Conservation (phyloP, 768 basidiomycete genomes). For the Suillus decipiens region DNA sequence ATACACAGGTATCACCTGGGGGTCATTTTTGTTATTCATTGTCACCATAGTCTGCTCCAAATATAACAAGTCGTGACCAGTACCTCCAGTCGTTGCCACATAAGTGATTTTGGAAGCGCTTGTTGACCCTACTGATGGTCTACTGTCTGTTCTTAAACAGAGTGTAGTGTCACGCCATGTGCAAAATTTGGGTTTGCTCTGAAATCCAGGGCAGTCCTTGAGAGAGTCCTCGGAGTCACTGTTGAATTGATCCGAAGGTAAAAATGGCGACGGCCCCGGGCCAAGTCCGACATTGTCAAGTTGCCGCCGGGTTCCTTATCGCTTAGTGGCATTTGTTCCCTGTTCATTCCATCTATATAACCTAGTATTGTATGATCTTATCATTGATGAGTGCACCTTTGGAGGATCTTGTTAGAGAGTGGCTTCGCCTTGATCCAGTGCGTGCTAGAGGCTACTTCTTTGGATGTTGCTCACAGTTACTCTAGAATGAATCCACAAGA, state of each 20-base stretch:
- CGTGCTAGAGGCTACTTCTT: not conserved
- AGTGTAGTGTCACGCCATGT: no score
- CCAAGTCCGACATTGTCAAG: no score
- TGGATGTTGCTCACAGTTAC: not conserved
- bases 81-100: no score
- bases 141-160: no score
- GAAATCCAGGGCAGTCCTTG: no score
- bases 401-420: constrained; percentile 48
- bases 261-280: no score
- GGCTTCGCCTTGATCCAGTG: constrained; percentile 52
- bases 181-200: no score
- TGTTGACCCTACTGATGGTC: no score
- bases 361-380: not conserved
- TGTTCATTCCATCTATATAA: not conserved
- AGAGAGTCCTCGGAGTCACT: no score
- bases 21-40: not conserved
- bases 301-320: not conserved
- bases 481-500: constrained; percentile 42
- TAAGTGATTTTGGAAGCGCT: no score
- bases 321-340: not conserved
- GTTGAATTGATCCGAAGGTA: no score
- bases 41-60: not conserved
- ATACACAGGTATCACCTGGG: not conserved
- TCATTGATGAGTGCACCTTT: constrained; percentile 28
- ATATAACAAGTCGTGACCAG: no score